Evolutionary conservation across 495 filamentous ascomycete genomes (phyloP), one percentile per base, ranked within the genome.

Genomic region (Podospora fimiseda): DNA sequence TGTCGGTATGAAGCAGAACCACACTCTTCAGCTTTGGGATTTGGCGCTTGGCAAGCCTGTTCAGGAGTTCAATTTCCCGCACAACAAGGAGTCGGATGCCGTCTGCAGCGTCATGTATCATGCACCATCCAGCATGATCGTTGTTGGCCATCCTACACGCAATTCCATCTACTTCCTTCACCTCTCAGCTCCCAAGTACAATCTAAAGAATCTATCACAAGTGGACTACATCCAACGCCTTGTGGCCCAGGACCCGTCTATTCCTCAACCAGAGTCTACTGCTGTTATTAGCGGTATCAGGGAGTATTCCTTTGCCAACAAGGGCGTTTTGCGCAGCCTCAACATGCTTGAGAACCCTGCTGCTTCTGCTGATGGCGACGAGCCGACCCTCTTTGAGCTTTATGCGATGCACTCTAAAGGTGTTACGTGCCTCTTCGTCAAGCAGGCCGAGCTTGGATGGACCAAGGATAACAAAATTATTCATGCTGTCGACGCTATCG

Each of bases 1-100:
- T 53, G 91, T 99, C 46, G 94, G 94, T 54, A 87, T 96, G 78
- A 97, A 96, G 73, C 94, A 97, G 68, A 99, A 99, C 68, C 94
- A 99, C 72, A 93, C 90, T 44, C 83, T 99, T 54, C 94, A 99
- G 74, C 80, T 99, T 51, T 99, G 94, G 94, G 94, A 99, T 79
- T 87, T 99, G 68, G 88, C 87, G 51, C 82, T 99, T 4, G 84
- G 84, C 50, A 96, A 94, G 73, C 86, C 91, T 23, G 93, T 99
- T 44, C 90, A 97, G 68, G 94, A 99, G 73, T 80, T 97, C 61
- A 90, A 92, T 68, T 85, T 99, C 53, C 94, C 94, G 5, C 94
- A 99, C 64, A 86, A 87, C 71, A 95, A 92, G 58, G 94, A 99
- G 69, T 91, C 89, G 9, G 94, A 99, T 72, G 89, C 90, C 16